Evolutionary conservation across 2,329 filamentous ascomycete genomes (phyloP).

Genomic region (Scedosporium apiospermum): DNA sequence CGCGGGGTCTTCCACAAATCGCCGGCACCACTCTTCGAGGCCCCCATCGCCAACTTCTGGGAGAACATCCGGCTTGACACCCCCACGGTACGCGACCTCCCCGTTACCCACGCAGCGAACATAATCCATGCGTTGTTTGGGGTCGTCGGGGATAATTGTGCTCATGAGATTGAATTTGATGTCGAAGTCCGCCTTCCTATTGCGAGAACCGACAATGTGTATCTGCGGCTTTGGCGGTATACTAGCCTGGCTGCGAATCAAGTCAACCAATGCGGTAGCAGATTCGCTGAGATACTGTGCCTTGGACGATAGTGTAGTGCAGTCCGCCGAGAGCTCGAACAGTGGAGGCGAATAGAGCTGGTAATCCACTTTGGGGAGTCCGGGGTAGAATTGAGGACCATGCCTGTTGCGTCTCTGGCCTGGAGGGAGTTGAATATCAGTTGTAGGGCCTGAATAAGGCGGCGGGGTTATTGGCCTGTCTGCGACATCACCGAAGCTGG

Average conservation of each 20-base stretch:
- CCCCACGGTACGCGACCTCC: constrained; percentile 41
- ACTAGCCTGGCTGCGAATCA: constrained; percentile 38
- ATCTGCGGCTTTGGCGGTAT: constrained; percentile 47
- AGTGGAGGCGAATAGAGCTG: constrained; percentile 41
- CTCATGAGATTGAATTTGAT: constrained; percentile 45
- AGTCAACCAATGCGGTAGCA: constrained; percentile 30
- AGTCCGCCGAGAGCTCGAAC: constrained; percentile 41
- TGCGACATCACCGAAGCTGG: background rate
- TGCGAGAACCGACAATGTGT: constrained; percentile 35
- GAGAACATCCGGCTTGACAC: constrained; percentile 28
- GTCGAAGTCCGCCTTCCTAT: constrained; percentile 38
- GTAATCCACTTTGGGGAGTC: constrained; percentile 40
- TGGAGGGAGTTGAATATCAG: background rate
- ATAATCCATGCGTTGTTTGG: constrained; percentile 38
- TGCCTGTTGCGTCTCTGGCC: background rate
- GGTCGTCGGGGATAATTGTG: constrained; percentile 38
- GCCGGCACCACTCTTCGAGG: constrained; percentile 39
- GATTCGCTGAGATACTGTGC: constrained; percentile 39
- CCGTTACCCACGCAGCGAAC: constrained; percentile 38
- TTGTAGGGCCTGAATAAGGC: constrained; percentile 1
- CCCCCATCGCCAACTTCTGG: constrained; percentile 33
- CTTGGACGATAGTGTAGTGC: constrained; percentile 35
- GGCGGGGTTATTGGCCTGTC: background rate
- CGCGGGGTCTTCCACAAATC: constrained; percentile 35
- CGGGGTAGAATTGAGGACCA: constrained; percentile 27